phyloP scores from a whole-genome alignment of 768 basidiomycete species.

The Coprinopsis strossmayeri region DNA sequence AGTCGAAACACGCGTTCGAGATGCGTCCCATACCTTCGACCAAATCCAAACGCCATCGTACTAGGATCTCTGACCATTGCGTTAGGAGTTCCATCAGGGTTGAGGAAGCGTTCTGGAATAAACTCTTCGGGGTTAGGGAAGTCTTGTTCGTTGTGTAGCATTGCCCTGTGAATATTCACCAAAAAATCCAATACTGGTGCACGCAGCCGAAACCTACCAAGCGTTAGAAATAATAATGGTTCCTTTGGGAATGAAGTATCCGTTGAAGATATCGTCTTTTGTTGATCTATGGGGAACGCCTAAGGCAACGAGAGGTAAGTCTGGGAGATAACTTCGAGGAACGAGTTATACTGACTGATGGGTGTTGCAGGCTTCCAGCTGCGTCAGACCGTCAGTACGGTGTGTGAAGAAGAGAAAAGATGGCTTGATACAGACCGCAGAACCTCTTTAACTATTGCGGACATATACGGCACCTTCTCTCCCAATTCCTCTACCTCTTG shows the following conservation, averaged over 20 bases:
- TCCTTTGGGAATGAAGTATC: not conserved
- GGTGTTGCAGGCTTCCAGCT: constrained; percentile 24
- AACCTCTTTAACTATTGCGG: constrained; percentile 28
- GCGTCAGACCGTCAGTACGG: not conserved
- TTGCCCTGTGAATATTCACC: constrained; percentile 12
- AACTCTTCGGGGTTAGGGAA: constrained; percentile 16
- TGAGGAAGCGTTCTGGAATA: constrained; percentile 16
- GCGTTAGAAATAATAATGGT: constrained; percentile 24
- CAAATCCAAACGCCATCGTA: constrained; percentile 10
- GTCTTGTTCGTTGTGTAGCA: constrained; percentile 15
- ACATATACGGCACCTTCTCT: constrained; percentile 27
- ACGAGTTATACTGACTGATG: constrained; percentile 16
- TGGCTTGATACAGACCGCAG: constrained; percentile 14
- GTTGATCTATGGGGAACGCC: constrained; percentile 26
- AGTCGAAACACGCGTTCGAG: not conserved
- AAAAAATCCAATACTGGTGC: not conserved
- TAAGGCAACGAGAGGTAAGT: constrained; percentile 1
- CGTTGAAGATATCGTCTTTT: constrained; percentile 30
- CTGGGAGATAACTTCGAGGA: not conserved
- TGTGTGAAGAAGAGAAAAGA: not conserved
- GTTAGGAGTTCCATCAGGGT: constrained; percentile 5
- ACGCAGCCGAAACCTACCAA: constrained; percentile 16
- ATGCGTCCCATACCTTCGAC: constrained; percentile 8
- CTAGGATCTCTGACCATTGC: constrained; percentile 1
- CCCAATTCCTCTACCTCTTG: constrained; percentile 27